These are phyloP conservation scores for Arabidopsis thaliana DNA, from an alignment of 345 rosid genomes.

Conservation along the genomic window TAIR10.1 NC_003076.8:1961001-1961500, in stretches of 20 bases:
- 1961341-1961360: too few species aligned
- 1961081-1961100: slow-evolving; percentile 39
- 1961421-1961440: slow-evolving; percentile 18
- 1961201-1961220: too few species aligned
- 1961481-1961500: slow-evolving; percentile 20
- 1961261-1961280: too few species aligned
- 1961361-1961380: not conserved
- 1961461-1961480: slow-evolving; percentile 12
- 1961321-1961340: too few species aligned
- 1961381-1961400: slow-evolving; percentile 27
- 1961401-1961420: slow-evolving; percentile 30
- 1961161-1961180: too few species aligned
- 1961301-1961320: too few species aligned
- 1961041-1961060: slow-evolving; percentile 20
- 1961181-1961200: not conserved
- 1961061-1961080: slow-evolving; percentile 30
- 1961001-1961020: slow-evolving; percentile 37
- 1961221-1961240: too few species aligned
- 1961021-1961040: slow-evolving; percentile 26
- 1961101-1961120: slow-evolving; percentile 53
- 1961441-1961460: not conserved
- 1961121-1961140: slow-evolving; percentile 47
- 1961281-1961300: too few species aligned
- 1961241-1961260: too few species aligned
- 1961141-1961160: too few species aligned